Conservation (phyloP, 257 asterid species). For the Plantago ovata region DNA sequence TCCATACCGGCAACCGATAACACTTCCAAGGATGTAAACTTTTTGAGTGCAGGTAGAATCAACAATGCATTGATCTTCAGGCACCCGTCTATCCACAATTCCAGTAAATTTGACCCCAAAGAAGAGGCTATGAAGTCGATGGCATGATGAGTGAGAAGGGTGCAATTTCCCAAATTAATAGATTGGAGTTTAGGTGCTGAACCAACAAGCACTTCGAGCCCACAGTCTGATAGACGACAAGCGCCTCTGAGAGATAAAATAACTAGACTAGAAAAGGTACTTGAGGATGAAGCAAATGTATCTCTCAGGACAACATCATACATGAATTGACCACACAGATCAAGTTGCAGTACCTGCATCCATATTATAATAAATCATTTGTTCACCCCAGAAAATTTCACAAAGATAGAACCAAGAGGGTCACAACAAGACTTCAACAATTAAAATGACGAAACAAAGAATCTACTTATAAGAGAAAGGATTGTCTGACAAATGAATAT, state of each 20-base stretch:
- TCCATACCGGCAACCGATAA: constrained; percentile 68
- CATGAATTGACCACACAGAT: constrained; percentile 67
- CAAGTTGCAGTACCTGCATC: constrained; percentile 87
- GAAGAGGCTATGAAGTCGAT: constrained; percentile 44
- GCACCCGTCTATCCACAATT: constrained; percentile 71
- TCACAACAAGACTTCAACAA: too few relatives aligned
- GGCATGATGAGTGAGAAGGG: constrained; percentile 54
- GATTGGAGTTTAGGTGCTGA: constrained; percentile 65
- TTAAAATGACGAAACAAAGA: too few relatives aligned
- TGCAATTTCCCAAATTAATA: constrained; percentile 71
- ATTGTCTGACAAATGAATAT: too few relatives aligned
- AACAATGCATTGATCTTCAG: constrained; percentile 44
- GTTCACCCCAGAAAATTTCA: too few relatives aligned
- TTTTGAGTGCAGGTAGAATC: constrained; percentile 46
- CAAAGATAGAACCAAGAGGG: constrained; percentile 4
- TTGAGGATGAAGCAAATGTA: constrained; percentile 29
- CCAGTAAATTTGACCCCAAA: constrained; percentile 65
- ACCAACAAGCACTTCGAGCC: constrained; percentile 43
- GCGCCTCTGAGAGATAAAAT: constrained; percentile 86
- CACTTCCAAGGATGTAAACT: constrained; percentile 57
- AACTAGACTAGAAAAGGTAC: constrained; percentile 42
- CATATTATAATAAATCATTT: constrained; percentile 12
- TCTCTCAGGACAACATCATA: constrained; percentile 45
- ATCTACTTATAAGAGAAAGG: too few relatives aligned
- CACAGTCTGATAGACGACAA: constrained; percentile 62